phyloP scores from a whole-genome alignment of 169 alveolate genomes.

The Plasmodium cynomolgi region DNA sequence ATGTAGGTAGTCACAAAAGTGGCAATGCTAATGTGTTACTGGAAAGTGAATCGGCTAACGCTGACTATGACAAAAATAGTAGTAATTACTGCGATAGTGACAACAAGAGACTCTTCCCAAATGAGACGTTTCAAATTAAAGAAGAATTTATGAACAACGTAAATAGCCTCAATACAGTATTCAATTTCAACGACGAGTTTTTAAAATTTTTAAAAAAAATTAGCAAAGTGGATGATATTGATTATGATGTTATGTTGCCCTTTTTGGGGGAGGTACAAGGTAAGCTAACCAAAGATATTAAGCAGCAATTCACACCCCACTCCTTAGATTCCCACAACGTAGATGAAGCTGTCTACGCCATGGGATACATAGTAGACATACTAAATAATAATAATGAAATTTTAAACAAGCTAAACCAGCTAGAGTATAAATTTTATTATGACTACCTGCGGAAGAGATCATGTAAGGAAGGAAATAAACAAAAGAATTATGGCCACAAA shows the following conservation, averaged over 20 bases:
- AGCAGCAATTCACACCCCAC: constrained; percentile 20
- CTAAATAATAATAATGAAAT: constrained; percentile 70
- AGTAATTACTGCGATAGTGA: neutral
- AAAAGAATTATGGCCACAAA: neutral
- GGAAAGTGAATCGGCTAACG: neutral
- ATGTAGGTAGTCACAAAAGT: neutral
- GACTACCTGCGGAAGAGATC: constrained; percentile 42
- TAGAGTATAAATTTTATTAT: constrained; percentile 63
- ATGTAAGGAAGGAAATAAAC: neutral
- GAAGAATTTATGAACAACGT: constrained; percentile 64
- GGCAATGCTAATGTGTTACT: neutral
- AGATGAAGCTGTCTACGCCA: constrained; percentile 24
- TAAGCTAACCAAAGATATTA: constrained; percentile 11
- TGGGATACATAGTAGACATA: constrained; percentile 56
- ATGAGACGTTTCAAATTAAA: constrained; percentile 49
- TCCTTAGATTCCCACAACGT: constrained; percentile 31
- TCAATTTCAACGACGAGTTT: constrained; percentile 66
- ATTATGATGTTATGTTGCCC: constrained; percentile 54
- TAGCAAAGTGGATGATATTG: constrained; percentile 53
- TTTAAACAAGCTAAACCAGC: constrained; percentile 55
- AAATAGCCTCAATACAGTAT: constrained; percentile 57
- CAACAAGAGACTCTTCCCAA: constrained; percentile 17
- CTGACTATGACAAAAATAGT: neutral
- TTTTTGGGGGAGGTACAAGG: constrained; percentile 46
- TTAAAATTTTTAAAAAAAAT: constrained; percentile 35